Conservation (phyloP, 805 yeast genomes). For the Diddensiella transvaalensis region DNA sequence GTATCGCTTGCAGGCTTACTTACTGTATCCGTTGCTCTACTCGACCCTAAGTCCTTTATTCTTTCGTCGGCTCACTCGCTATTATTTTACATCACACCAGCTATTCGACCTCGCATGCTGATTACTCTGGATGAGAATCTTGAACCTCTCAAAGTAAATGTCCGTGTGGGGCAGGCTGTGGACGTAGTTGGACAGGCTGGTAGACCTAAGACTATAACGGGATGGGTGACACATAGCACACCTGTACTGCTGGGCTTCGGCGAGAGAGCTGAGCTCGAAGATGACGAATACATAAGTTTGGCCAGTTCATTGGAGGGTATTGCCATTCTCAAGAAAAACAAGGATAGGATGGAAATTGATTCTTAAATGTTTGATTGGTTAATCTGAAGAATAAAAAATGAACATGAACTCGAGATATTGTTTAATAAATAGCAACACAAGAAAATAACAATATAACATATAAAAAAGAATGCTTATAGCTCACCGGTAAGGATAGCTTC, state of each 20-base stretch:
- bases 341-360: conserved; percentile 45
- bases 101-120: conserved; percentile 88
- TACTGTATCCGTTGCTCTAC: conserved; percentile 76
- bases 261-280: conserved; percentile 95
- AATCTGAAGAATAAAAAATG: no score
- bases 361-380: conserved; percentile 9
- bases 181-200: conserved; percentile 99
- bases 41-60: conserved; percentile 82
- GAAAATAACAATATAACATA: neutral
- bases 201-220: conserved; percentile 96
- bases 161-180: conserved; percentile 97
- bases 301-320: conserved; percentile 86
- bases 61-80: conserved; percentile 71
- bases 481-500: conserved; percentile 41
- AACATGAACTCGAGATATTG: no score
- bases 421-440: no score
- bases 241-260: conserved; percentile 93
- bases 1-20: conserved; percentile 86
- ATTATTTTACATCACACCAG: conserved; percentile 80
- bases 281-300: conserved; percentile 83
- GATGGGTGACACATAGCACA: conserved; percentile 98
- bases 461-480: conserved; percentile 20
- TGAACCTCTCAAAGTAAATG: conserved; percentile 90
- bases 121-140: conserved; percentile 88
- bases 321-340: conserved; percentile 87